These are phyloP conservation scores for Smittium mucronatum DNA, from an alignment of 371 early-diverging fungal species.

Conservation along the genomic window DNA sequence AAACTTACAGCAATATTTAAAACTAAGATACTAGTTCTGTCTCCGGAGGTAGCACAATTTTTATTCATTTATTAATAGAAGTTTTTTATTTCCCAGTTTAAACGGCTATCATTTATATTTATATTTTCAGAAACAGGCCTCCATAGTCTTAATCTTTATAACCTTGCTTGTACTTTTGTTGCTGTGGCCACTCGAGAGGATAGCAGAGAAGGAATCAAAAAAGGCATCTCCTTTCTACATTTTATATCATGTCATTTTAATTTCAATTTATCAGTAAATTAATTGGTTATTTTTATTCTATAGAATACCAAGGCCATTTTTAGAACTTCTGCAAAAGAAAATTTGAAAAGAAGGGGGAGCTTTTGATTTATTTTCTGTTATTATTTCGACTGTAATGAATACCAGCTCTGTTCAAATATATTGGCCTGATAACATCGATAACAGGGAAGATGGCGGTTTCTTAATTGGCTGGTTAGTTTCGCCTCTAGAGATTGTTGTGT, in stretches of 20 bases:
- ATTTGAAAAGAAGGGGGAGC: constrained; percentile 32
- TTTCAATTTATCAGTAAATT: not conserved
- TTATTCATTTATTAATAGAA: not conserved
- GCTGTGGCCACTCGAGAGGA: constrained; percentile 25
- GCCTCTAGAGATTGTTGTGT: not conserved
- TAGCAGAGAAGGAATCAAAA: constrained; percentile 31
- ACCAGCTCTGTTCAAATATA: constrained; percentile 18
- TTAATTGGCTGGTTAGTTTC: constrained; percentile 24
- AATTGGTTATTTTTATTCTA: not conserved
- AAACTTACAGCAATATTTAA: constrained; percentile 21
- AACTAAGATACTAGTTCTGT: constrained; percentile 20
- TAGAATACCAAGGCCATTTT: constrained; percentile 21
- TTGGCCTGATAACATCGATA: constrained; percentile 25
- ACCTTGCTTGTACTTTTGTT: constrained; percentile 18
- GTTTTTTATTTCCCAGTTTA: not conserved
- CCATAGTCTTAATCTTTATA: constrained; percentile 15
- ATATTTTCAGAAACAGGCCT: constrained; percentile 1
- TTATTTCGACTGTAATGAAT: constrained; percentile 4
- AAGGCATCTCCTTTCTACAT: too few species aligned
- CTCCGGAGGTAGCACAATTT: constrained; percentile 15
- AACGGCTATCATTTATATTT: not conserved
- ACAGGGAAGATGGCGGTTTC: constrained; percentile 23
- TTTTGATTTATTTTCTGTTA: constrained; percentile 13
- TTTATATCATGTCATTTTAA: too few species aligned
- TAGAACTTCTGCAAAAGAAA: constrained; percentile 29